phyloP scores from a whole-genome alignment of 2,329 filamentous ascomycete species.

The Arthrobotrys iridis region DNA sequence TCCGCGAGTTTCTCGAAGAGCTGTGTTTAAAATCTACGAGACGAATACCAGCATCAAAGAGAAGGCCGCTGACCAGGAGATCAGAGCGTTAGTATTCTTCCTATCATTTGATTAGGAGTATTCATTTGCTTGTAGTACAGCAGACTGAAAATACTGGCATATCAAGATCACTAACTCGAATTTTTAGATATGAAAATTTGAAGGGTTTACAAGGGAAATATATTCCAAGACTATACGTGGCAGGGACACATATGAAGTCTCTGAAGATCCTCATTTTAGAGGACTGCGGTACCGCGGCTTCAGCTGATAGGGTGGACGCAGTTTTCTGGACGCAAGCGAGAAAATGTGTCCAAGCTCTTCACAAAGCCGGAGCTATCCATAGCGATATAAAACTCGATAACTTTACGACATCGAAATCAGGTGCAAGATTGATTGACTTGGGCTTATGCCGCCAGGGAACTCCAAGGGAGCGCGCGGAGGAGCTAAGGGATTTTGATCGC shows the following conservation, averaged over 20 bases:
- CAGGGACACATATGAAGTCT: neutral
- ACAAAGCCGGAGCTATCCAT: neutral
- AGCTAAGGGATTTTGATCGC: neutral
- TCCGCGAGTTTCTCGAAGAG: neutral
- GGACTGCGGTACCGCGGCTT: conserved; percentile 7
- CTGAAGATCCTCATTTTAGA: conserved; percentile 15
- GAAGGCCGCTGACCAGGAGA: neutral
- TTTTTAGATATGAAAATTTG: conserved; percentile 1
- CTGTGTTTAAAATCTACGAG: conserved; percentile 20
- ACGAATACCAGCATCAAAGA: neutral
- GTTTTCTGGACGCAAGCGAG: neutral
- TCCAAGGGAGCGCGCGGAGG: neutral
- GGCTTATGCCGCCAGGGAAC: neutral
- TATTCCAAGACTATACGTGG: conserved; percentile 10
- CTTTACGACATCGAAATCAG: neutral
- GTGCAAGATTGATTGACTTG: conserved; percentile 1
- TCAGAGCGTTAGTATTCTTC: conserved; percentile 18
- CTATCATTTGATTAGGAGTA: no score
- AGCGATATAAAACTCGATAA: conserved; percentile 13
- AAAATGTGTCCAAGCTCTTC: conserved; percentile 2
- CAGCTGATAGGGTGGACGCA: neutral
- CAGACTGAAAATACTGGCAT: no score
- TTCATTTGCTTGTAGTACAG: no score
- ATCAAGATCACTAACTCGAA: neutral
- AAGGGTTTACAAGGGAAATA: conserved; percentile 1